Evolutionary conservation across 2,329 filamentous ascomycete species (phyloP).

Genomic region (Claviceps maximensis): DNA sequence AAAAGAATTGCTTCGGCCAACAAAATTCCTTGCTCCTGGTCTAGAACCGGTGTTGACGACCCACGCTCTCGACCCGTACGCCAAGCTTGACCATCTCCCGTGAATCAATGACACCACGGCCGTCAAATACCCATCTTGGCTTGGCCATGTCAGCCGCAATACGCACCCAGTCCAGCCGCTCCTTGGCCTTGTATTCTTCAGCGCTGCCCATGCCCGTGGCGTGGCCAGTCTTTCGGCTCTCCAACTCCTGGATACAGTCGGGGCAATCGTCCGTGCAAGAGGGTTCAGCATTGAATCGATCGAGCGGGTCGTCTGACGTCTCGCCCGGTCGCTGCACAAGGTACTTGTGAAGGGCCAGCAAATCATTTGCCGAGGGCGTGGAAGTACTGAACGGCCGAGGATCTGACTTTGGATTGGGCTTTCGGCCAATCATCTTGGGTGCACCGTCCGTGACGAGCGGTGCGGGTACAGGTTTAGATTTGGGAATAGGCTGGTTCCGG

Average conservation of each 20-base stretch:
- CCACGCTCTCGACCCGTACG: slow-evolving; percentile 39
- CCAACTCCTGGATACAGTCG: slow-evolving; percentile 32
- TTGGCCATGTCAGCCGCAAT: slow-evolving; percentile 36
- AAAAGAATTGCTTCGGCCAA: neutral
- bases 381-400: slow-evolving; percentile 30
- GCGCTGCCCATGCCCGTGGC: slow-evolving; percentile 29
- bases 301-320: slow-evolving; percentile 29
- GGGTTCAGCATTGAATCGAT: slow-evolving; percentile 31
- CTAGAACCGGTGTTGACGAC: slow-evolving; percentile 31
- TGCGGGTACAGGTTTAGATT: slow-evolving; percentile 14
- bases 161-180: slow-evolving; percentile 37
- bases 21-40: slow-evolving; percentile 7
- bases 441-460: slow-evolving; percentile 11
- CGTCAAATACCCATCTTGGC: slow-evolving; percentile 44
- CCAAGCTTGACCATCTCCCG: slow-evolving; percentile 35
- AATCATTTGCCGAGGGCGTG: slow-evolving; percentile 28
- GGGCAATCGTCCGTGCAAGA: slow-evolving; percentile 32
- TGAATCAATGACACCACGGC: slow-evolving; percentile 39
- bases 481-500: slow-evolving; percentile 26
- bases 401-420: slow-evolving; percentile 28
- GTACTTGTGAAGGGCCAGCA: slow-evolving; percentile 34
- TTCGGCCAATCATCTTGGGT: slow-evolving; percentile 21
- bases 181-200: slow-evolving; percentile 33
- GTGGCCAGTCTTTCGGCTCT: slow-evolving; percentile 24
- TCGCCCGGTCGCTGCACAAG: slow-evolving; percentile 22